A percentile compares a stretch with the other conserved stretches of the same genome.
Evolutionary conservation across 2,329 filamentous ascomycete species (phyloP).

Genomic region (Claviceps maximensis): DNA sequence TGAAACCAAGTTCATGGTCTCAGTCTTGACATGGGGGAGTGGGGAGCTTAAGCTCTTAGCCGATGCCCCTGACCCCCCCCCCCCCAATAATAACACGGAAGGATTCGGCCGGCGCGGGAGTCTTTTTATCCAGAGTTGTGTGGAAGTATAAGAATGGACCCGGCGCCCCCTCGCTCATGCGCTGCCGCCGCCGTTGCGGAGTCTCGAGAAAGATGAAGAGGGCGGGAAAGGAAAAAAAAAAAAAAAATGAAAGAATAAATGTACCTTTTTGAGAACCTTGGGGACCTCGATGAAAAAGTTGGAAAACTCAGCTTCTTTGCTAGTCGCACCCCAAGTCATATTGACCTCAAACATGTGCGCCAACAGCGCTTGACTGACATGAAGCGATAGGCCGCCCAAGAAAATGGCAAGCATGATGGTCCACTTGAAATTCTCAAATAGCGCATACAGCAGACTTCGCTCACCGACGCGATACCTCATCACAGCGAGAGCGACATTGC

Average conservation of each 20-base stretch:
- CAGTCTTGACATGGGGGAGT: too few relatives aligned
- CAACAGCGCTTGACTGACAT: constrained; percentile 67
- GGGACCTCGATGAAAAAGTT: constrained; percentile 79
- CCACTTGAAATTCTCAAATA: constrained; percentile 61
- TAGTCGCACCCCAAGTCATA: constrained; percentile 76
- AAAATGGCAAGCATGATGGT: constrained; percentile 64
- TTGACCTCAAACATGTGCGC: constrained; percentile 76
- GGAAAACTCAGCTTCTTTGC: constrained; percentile 68
- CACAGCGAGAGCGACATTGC: constrained; percentile 57
- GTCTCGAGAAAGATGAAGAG: constrained; percentile 1
- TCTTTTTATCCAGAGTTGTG: too few relatives aligned
- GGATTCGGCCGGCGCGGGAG: background rate
- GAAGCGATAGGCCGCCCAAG: constrained; percentile 67
- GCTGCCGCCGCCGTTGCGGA: too few relatives aligned
- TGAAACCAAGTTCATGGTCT: background rate
- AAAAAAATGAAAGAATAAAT: constrained; percentile 13
- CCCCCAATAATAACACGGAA: background rate
- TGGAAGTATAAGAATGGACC: too few relatives aligned
- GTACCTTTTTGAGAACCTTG: constrained; percentile 63
- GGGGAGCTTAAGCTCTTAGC: too few relatives aligned
- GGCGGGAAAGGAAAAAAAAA: constrained; percentile 21
- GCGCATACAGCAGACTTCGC: constrained; percentile 40
- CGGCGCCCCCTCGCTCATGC: background rate
- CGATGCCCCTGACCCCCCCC: too few relatives aligned
- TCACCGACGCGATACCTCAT: constrained; percentile 63